Base-by-base conservation (phyloP, 1,284 basidiomycete genomes). In the Amylostereum areolatum region DNA sequence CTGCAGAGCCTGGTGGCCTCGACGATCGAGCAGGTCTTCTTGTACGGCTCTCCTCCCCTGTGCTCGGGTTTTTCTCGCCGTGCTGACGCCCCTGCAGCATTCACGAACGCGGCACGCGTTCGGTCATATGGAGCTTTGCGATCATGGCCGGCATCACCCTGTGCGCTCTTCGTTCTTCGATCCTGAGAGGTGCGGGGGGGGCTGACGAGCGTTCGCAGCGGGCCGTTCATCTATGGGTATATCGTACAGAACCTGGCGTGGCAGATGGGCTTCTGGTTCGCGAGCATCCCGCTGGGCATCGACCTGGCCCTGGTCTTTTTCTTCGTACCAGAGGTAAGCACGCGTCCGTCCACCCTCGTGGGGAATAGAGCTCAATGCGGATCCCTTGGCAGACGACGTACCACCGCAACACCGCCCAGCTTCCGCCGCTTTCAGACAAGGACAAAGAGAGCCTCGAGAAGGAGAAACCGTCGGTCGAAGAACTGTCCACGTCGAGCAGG, bases 11-110 rank as follows among this genome's bases (percentile, higher is more conserved):
- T 73, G 31, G 70, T 73, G 0, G 69, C 72, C 0, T 70, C 71
- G 0, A 72, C 69, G 0, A 64, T 75, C 29, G 71, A 70, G 43
- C 70, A 72, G 45, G 66, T 73, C n/a, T 73, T 63, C 55, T 73
- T 66, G 69, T 70, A 48, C 51, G 60, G 34, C n/a, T 12, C 31
- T 28, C 18, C 9, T n/a, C 11, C 34, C 45, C 9, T 25, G 9
- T 10, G 33, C 24, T 45, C 30, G 24, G 5, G 35, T 25, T n/a
- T n/a, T 29, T 46, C 27, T 24, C 12, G 18, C 4, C 30, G n/a
- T 9, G 35, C 3, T 1, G 5, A 28, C 32, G 40, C 2, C 3
- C 33, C 9, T 43, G 30, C 32, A 70, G 70, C 52, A 66, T 73
- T 2, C 72, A 73, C 43, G 70, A 73, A 50, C 64, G 72, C 36